Conservation (phyloP, 371 early-diverging fungal genomes). For the Lichtheimia ramosa region DNA sequence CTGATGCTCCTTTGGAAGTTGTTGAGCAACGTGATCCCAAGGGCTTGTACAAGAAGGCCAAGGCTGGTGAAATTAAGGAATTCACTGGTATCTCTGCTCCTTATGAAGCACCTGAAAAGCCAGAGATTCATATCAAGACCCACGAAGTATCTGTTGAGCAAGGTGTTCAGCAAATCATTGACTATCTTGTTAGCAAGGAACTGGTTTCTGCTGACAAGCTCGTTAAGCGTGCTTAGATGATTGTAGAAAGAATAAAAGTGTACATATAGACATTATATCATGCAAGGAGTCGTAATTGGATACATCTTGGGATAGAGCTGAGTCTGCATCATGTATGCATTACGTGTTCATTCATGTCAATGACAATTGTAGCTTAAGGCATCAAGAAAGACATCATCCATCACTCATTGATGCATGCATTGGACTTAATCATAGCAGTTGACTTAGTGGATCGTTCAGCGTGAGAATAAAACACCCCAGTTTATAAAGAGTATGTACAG, state of each 20-base stretch:
- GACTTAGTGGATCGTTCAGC: too few species aligned
- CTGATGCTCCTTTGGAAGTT: slow-evolving; percentile 85
- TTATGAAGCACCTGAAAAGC: slow-evolving; percentile 82
- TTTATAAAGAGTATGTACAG: too few species aligned
- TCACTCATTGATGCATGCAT: too few species aligned
- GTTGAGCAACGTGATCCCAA: slow-evolving; percentile 94
- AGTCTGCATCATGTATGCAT: neutral
- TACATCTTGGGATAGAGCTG: too few species aligned
- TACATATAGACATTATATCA: too few species aligned
- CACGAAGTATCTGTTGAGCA: slow-evolving; percentile 72
- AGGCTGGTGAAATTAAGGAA: slow-evolving; percentile 89
- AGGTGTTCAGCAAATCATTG: slow-evolving; percentile 53
- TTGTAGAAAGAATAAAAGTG: neutral
- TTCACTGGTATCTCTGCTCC: slow-evolving; percentile 94
- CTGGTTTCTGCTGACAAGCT: slow-evolving; percentile 26
- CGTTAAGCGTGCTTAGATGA: slow-evolving; percentile 2
- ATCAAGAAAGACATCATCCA: too few species aligned
- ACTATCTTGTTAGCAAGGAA: slow-evolving; percentile 37
- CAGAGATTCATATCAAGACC: slow-evolving; percentile 86
- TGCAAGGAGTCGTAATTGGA: too few species aligned
- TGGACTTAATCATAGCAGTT: too few species aligned
- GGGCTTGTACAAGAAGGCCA: slow-evolving; percentile 94
- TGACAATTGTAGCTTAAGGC: too few species aligned
- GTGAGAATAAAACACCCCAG: too few species aligned
- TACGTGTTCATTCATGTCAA: neutral